Base-by-base conservation (phyloP, 495 filamentous ascomycete genomes). In the Evernia prunastri region DNA sequence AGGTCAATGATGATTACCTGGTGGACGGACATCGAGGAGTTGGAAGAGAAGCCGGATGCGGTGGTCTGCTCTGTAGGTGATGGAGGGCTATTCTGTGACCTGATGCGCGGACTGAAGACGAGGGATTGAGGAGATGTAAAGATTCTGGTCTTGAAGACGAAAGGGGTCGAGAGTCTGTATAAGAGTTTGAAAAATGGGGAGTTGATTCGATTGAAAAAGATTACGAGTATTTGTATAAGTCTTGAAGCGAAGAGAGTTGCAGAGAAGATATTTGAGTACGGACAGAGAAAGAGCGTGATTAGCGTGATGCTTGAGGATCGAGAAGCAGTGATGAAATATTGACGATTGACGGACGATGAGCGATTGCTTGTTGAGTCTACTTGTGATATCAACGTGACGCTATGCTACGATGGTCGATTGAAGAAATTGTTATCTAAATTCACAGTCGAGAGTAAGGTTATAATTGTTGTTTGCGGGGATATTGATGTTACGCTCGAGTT, bases 401-500 rank as follows among this genome's bases (percentile, higher is more conserved):
- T 82, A 43, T 92, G 89, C 68, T 85, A 85, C 51, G 82, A 82
- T 25, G 78, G 83, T 25, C 73, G 90, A 71, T 75, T 87, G 69
- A 82, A 80, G 72, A 75, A 81, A 31, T 64, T 95, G 29, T 83
- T 89, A 0, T 77, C 83, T 36, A 79, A 75, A 17, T 61, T 90
- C 66, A 79, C 72, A 69, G 71, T 74, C 42, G 75, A 81, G 56
- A 87, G 82, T 67, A 89, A 89, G 65, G 82, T 97, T 35, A 90
- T 97, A 6, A 79, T 97, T 60, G 79, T 96, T 31, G 84, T 96
- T 29, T 97, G 93, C 72, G 93, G 93, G 0, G 93, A 94, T 12
- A 86, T 81, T 53, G 89, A 89, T 73, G 82, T 92, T 53, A 87
- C 84, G 6, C 74, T 88, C 33, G 84, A 88, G 25, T 83, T 86